Evolutionary conservation across 2,329 filamentous ascomycete genomes (phyloP), one percentile per base, ranked within the genome.

Genomic region (Alternaria tenuissima): DNA sequence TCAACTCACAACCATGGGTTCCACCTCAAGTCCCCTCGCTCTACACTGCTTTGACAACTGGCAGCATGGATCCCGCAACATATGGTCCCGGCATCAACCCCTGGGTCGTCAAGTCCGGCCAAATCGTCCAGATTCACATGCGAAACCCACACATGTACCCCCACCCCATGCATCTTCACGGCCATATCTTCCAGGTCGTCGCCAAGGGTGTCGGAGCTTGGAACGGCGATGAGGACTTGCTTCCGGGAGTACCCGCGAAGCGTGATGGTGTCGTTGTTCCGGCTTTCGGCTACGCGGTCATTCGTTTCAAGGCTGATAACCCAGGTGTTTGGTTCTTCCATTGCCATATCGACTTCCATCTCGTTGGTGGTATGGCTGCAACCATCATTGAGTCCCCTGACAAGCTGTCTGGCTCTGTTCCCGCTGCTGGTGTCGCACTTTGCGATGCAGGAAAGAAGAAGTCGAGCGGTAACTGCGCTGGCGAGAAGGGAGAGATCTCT

Each of bases 1-100:
- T 76, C 9, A 72, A 91, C 78, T 86, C 88, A 73, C 86, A 90
- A 67, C 90, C 91, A 16, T 96, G 93, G 77, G 84, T 85, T 0
- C 61, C 80, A 0, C 91, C 91, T 36, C 90, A 91, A 72, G 91
- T 95, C 0, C 93, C 93, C 0, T 87, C 89, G 0, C 83, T 96
- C 0, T 95, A 92, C 81, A 92, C 90, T 0, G 92, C 85, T 1
- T 80, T 95, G 14, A 87, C 86, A 7, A 85, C 86, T 41, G 79
- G 81, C 14, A 72, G 79, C 14, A 82, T 81, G 2, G 79, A 81
- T 3, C 82, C 82, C 44, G 73, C 75, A 0, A 77, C 76, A 5
- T 61, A 61, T 20, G 58, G 58, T n/a, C 54, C 58, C 5, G 58
- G 58, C 30, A 68, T 73, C 9, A 70, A 77, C 16, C 72, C 79